These are phyloP conservation scores for Aureobasidium uvarum DNA, from an alignment of 2,329 filamentous ascomycete genomes.

Conservation along the genomic window DNA sequence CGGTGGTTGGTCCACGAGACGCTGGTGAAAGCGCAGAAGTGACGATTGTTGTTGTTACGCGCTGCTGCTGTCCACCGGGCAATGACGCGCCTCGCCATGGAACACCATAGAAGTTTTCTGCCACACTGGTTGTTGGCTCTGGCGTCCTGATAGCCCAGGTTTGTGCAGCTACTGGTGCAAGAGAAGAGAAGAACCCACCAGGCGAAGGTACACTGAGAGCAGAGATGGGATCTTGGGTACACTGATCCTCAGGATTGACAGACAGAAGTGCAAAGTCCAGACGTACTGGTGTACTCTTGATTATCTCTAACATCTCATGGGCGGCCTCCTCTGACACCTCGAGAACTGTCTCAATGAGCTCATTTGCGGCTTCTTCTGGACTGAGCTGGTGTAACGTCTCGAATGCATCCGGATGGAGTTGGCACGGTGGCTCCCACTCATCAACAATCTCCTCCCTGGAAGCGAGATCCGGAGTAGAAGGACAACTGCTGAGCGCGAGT, in stretches of 20 bases:
- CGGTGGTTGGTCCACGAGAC: constrained; percentile 63
- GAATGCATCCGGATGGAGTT: constrained; percentile 75
- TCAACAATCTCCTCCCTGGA: constrained; percentile 53
- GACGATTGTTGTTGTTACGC: constrained; percentile 64
- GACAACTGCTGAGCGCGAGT: constrained; percentile 76
- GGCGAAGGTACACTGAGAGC: constrained; percentile 87
- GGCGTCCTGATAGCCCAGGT: constrained; percentile 69
- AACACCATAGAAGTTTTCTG: constrained; percentile 84
- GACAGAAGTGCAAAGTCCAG: constrained; percentile 17
- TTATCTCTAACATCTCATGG: constrained; percentile 60
- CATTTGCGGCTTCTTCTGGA: constrained; percentile 42
- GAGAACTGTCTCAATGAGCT: constrained; percentile 37
- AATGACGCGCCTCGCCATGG: constrained; percentile 58
- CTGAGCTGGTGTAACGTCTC: constrained; percentile 75
- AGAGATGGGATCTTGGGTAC: constrained; percentile 64
- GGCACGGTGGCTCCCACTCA: constrained; percentile 60
- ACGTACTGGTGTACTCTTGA: constrained; percentile 39
- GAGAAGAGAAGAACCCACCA: constrained; percentile 83
- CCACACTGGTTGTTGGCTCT: constrained; percentile 82
- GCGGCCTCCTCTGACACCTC: constrained; percentile 50
- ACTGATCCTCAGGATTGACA: constrained; percentile 29
- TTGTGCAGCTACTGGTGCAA: constrained; percentile 70
- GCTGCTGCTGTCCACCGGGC: constrained; percentile 41
- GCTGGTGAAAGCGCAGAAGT: constrained; percentile 46
- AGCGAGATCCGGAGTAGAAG: constrained; percentile 73